Evolutionary conservation across 2,329 filamentous ascomycete genomes (phyloP).

Genomic region (Fusarium sp.): DNA sequence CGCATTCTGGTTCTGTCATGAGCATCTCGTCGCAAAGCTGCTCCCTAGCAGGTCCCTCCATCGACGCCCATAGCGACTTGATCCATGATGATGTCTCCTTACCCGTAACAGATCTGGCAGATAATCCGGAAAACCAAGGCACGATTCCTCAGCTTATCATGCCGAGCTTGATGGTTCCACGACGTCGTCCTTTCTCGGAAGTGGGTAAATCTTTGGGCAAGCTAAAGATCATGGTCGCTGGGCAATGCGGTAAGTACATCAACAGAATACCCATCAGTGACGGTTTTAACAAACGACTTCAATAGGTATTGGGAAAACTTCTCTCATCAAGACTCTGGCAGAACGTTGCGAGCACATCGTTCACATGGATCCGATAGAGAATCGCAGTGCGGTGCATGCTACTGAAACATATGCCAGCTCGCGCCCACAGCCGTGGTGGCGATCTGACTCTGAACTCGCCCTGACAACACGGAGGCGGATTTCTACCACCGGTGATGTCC

Average conservation of each 20-base stretch:
- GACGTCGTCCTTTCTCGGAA: slow-evolving; percentile 87
- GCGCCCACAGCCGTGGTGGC: slow-evolving; percentile 88
- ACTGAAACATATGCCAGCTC: slow-evolving; percentile 81
- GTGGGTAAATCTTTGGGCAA: slow-evolving; percentile 83
- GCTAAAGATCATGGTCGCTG: slow-evolving; percentile 88
- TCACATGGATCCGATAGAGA: slow-evolving; percentile 77
- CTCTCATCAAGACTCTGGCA: slow-evolving; percentile 86
- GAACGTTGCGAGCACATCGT: slow-evolving; percentile 91
- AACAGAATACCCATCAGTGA: not conserved
- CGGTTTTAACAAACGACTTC: slow-evolving; percentile 18
- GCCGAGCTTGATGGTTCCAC: slow-evolving; percentile 93
- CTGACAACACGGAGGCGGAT: slow-evolving; percentile 70
- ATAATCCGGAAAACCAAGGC: slow-evolving; percentile 29
- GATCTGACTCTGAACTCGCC: slow-evolving; percentile 77
- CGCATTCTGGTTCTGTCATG: slow-evolving; percentile 45
- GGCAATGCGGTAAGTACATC: slow-evolving; percentile 68
- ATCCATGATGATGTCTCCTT: slow-evolving; percentile 26
- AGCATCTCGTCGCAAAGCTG: slow-evolving; percentile 62
- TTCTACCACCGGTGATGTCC: slow-evolving; percentile 69
- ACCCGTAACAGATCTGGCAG: slow-evolving; percentile 22
- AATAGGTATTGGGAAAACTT: slow-evolving; percentile 84
- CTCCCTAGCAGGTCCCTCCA: slow-evolving; percentile 57
- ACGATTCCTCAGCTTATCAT: slow-evolving; percentile 85
- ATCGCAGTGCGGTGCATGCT: slow-evolving; percentile 48
- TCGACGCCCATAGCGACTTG: slow-evolving; percentile 42